Evolutionary conservation across 75 land plant genomes (phyloP), one percentile per base, ranked within the genome.

Genomic region (Selaginella moellendorffii): DNA sequence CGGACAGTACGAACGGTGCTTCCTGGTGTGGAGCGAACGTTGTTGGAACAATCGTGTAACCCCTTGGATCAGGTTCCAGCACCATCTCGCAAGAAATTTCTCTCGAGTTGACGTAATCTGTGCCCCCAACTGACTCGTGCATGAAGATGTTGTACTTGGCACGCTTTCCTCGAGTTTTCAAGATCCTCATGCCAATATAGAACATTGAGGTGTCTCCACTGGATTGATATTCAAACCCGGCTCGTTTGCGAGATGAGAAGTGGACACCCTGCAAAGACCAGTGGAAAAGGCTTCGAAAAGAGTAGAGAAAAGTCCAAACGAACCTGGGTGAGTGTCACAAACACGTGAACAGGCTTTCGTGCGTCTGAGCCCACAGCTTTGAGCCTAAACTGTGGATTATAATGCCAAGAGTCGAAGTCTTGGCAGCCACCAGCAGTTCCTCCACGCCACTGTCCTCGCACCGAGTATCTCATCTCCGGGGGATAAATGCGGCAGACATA

Each of bases 21-120:
- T 95, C 99, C 74, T 95, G 91, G 52, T 85, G 84, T 36, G 99
- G 99, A 31, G 82, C 80, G 28, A 82, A 78, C 1, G 99, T 95
- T 24, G 93, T 90, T 5, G 99, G 99, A 26, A 95, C 99, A 52
- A 95, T 95, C 0, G 99, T 95, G 73, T 95, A 95, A 14, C 99
- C 99, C 65, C 89, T 84, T 28, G 99, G 92, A 78, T 95, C 87
- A 68, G 99, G 99, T 0, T 95, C 99, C 60, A 95, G 69, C 52
- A 90, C 99, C 86, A 86, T 84, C 63, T 95, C 99, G 69, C 92
- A 90, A n/a, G 99, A 84, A 69, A 95, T 84, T 74, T 95, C 99
- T 60, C 99, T 73, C 31, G 99, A 87, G 65, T 95, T 90, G 24
- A 95, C 99, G 71, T 95, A 95, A 69, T 95, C 99, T 29, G 99